phyloP scores from a whole-genome alignment of 768 basidiomycete species.

The Hypsizygus marmoreus region DNA sequence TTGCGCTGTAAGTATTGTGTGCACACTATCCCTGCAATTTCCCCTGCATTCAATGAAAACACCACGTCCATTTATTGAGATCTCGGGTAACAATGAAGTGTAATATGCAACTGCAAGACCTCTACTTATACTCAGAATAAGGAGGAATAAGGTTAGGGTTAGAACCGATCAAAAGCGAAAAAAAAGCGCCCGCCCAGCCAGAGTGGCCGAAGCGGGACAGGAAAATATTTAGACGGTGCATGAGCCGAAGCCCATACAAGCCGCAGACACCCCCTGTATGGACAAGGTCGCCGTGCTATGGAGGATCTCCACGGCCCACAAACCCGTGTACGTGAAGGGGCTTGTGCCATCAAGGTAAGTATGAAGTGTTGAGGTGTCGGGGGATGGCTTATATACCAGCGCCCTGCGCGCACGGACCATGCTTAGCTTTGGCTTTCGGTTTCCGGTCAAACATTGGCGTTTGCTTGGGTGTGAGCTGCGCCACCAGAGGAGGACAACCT shows the following conservation, averaged over 20 bases:
- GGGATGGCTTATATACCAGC: slow-evolving; percentile 9
- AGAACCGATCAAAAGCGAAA: slow-evolving; percentile 26
- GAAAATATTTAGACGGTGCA: slow-evolving; percentile 69
- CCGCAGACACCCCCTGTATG: slow-evolving; percentile 53
- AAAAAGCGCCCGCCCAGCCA: slow-evolving; percentile 43
- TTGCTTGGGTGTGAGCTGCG: too few species aligned
- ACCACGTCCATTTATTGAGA: too few species aligned
- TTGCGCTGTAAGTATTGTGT: neutral
- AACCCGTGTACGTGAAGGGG: slow-evolving; percentile 55
- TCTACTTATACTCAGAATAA: too few species aligned
- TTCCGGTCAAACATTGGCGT: too few species aligned
- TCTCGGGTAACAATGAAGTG: too few species aligned
- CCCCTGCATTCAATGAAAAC: too few species aligned
- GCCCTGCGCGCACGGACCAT: slow-evolving; percentile 14
- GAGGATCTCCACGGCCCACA: slow-evolving; percentile 57
- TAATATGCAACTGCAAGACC: neutral
- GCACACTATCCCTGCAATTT: too few species aligned
- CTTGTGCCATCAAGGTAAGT: slow-evolving; percentile 69
- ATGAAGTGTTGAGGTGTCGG: slow-evolving; percentile 32
- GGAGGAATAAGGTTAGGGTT: slow-evolving; percentile 45
- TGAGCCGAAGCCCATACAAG: slow-evolving; percentile 64
- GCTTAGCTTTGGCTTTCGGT: neutral
- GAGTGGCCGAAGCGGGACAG: slow-evolving; percentile 56
- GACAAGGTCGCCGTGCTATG: slow-evolving; percentile 78
- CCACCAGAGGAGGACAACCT: too few species aligned